Conservation (phyloP, 108 stramenopile genomes). For the Pseudonitzschia multiseries region DNA sequence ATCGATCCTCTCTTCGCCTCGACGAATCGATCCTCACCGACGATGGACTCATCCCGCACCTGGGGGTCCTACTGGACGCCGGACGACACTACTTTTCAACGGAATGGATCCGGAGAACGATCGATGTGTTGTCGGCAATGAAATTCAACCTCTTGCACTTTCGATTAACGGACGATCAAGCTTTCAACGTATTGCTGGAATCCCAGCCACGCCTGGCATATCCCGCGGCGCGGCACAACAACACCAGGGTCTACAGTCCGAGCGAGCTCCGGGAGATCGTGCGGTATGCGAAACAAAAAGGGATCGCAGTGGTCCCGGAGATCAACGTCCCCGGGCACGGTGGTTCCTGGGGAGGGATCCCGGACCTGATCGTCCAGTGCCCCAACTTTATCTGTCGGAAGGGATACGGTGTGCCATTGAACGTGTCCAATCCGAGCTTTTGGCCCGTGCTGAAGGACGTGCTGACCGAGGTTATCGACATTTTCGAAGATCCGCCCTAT, state of each 20-base stretch:
- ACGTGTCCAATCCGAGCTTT: conserved; percentile 23
- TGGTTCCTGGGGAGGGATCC: conserved; percentile 36
- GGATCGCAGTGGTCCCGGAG: conserved; percentile 28
- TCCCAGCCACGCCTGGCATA: conserved; percentile 26
- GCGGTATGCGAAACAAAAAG: conserved; percentile 6
- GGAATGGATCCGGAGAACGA: conserved; percentile 22
- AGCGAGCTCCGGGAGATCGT: conserved; percentile 24
- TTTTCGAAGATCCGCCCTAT: conserved; percentile 40
- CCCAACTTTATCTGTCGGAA: conserved; percentile 22
- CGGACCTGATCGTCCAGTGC: conserved; percentile 35
- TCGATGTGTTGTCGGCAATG: conserved; percentile 19
- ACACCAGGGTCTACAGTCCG: conserved; percentile 21
- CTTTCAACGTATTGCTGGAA: conserved; percentile 32
- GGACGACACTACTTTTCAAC: conserved; percentile 33
- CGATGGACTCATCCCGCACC: not conserved
- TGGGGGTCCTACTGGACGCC: conserved; percentile 36
- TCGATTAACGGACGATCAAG: conserved; percentile 42
- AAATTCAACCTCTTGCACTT: conserved; percentile 37
- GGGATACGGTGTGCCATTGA: conserved; percentile 36
- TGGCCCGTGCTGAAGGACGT: conserved; percentile 29
- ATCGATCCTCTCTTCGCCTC: not conserved
- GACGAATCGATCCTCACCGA: not conserved
- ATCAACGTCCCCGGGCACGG: conserved; percentile 37
- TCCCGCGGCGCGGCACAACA: conserved; percentile 18
- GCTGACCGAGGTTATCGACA: conserved; percentile 31